A percentile compares a stretch with the other conserved stretches of the same genome.
Conservation (phyloP, 225 moss, liverwort and hornwort species). For the Polytrichum formosum region DNA sequence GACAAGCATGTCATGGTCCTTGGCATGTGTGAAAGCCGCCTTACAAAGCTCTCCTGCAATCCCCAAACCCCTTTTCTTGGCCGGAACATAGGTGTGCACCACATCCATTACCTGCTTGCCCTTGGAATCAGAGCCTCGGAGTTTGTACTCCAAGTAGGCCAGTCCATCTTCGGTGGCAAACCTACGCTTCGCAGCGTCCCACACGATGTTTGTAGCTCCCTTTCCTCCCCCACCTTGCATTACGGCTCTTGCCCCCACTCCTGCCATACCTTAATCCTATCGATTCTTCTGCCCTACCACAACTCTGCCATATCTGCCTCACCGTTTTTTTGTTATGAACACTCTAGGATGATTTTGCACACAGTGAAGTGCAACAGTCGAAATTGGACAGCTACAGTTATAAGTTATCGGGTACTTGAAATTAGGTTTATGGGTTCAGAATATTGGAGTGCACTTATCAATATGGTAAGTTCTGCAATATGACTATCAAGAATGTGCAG, state of each 20-base stretch:
- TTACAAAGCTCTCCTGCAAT: constrained; percentile 61
- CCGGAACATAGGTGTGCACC: constrained; percentile 76
- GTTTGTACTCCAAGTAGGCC: constrained; percentile 65
- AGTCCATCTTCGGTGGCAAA: constrained; percentile 63
- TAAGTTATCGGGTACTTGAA: too few relatives aligned
- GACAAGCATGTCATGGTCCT: constrained; percentile 54
- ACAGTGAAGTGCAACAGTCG: too few relatives aligned
- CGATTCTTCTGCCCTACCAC: too few relatives aligned
- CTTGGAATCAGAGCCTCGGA: constrained; percentile 20
- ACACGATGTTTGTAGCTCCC: constrained; percentile 26
- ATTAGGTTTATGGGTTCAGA: too few relatives aligned
- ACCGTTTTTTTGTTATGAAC: too few relatives aligned
- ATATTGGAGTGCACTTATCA: too few relatives aligned
- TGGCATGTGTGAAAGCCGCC: constrained; percentile 68
- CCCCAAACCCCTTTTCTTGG: constrained; percentile 61
- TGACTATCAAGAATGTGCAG: too few relatives aligned
- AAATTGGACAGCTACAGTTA: too few relatives aligned
- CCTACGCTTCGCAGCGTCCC: constrained; percentile 43
- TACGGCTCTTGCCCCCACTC: constrained; percentile 26
- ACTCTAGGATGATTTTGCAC: too few relatives aligned
- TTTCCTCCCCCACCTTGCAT: constrained; percentile 12
- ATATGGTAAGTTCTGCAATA: too few relatives aligned
- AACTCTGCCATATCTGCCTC: too few relatives aligned
- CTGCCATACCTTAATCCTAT: background rate
- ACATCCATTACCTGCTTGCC: constrained; percentile 56